Evolutionary conservation across 1,284 basidiomycete genomes (phyloP).

Genomic region (Blastosporella zonata): DNA sequence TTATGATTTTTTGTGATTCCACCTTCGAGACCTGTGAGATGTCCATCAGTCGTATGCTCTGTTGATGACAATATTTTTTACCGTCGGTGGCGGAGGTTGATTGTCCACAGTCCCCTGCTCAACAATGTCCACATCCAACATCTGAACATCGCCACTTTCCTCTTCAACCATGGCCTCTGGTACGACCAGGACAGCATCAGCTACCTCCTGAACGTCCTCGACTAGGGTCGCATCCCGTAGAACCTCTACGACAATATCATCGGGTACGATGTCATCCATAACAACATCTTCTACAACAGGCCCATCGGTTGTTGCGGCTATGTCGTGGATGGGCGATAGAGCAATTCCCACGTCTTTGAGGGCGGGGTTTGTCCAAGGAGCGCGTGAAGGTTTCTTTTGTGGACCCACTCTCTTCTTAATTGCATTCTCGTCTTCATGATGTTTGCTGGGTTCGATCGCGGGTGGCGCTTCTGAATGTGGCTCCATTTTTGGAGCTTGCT

Average conservation of each 20-base stretch:
- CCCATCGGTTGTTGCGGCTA: too few species aligned
- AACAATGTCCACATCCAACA: background rate
- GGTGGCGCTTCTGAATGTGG: too few species aligned
- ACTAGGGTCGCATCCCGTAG: too few species aligned
- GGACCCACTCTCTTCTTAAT: background rate
- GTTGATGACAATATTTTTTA: background rate
- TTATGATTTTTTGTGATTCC: constrained; percentile 15
- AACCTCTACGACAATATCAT: too few species aligned
- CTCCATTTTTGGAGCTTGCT: background rate
- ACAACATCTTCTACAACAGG: too few species aligned
- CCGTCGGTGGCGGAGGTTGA: background rate
- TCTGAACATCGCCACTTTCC: background rate
- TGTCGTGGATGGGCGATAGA: too few species aligned
- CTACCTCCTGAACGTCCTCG: too few species aligned
- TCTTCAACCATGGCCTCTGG: background rate
- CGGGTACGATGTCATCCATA: too few species aligned
- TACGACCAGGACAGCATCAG: background rate
- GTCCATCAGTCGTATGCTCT: background rate
- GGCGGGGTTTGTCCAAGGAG: constrained; percentile 8
- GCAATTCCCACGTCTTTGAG: background rate
- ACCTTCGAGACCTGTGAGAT: background rate
- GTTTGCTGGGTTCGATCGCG: background rate
- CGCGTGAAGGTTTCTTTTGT: constrained; percentile 7
- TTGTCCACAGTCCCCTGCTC: background rate
- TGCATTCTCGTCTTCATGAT: background rate